phyloP scores from a whole-genome alignment of 179 eudicot species.

The Sideroxylon spinosum region DNA sequence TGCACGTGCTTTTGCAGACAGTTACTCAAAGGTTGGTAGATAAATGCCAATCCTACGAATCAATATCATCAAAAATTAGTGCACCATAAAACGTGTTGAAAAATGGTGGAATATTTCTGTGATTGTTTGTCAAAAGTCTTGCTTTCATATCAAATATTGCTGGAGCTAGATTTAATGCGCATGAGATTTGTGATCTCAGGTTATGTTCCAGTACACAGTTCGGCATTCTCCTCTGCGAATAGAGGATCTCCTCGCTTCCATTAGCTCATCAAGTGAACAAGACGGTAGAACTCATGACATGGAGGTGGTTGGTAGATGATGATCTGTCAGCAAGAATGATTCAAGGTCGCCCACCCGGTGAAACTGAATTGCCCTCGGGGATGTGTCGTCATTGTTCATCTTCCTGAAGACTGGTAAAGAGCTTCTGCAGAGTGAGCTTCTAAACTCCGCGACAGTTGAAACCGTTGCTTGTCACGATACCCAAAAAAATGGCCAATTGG shows the following conservation, averaged over 20 bases:
- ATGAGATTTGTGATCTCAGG: slow-evolving; percentile 33
- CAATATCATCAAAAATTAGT: not conserved
- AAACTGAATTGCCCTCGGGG: not conserved
- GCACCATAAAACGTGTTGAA: not conserved
- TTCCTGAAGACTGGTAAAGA: not conserved
- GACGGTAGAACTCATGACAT: slow-evolving; percentile 36
- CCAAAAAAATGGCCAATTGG: not conserved
- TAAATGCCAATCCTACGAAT: not conserved
- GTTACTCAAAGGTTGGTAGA: slow-evolving; percentile 82
- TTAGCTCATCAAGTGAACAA: slow-evolving; percentile 39
- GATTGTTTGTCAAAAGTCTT: not conserved
- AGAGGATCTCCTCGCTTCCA: slow-evolving; percentile 64
- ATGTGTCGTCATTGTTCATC: too few relatives aligned
- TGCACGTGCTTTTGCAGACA: slow-evolving; percentile 91
- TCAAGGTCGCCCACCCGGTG: not conserved
- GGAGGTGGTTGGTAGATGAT: slow-evolving; percentile 48
- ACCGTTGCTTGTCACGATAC: not conserved
- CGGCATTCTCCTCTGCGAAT: slow-evolving; percentile 71
- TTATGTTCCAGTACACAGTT: slow-evolving; percentile 81
- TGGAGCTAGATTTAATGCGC: not conserved
- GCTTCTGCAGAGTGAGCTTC: not conserved
- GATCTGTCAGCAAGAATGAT: not conserved
- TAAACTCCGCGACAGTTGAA: not conserved
- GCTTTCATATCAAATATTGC: not conserved
- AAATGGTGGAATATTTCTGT: not conserved